These are phyloP conservation scores for Earliella scabrosa DNA, from an alignment of 1,284 basidiomycete species.

Conservation along the genomic window DNA sequence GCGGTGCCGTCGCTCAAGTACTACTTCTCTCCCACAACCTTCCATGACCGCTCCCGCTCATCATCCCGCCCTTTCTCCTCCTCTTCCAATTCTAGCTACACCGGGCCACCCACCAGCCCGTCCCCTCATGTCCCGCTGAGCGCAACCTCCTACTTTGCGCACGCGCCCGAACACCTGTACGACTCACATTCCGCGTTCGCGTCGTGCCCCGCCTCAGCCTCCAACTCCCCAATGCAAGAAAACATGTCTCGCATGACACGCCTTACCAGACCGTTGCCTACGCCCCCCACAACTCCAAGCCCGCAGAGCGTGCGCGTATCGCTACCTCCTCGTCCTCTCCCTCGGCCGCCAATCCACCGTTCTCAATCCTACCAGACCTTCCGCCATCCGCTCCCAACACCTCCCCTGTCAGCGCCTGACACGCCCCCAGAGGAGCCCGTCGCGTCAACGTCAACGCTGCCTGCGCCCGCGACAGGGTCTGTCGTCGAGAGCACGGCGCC, in stretches of 20 bases:
- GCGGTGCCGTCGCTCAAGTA: conserved; percentile 1
- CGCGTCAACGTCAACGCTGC: neutral
- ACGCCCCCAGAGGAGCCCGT: neutral
- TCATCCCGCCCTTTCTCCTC: conserved; percentile 21
- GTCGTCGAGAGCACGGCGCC: too few relatives aligned
- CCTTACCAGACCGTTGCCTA: conserved; percentile 14
- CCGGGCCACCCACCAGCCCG: neutral
- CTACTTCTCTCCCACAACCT: conserved; percentile 6
- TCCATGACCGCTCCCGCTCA: conserved; percentile 3
- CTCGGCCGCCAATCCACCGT: conserved; percentile 11
- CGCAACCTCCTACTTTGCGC: neutral
- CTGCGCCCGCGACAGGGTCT: neutral
- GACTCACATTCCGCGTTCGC: neutral
- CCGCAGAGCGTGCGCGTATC: neutral
- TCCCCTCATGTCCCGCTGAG: neutral
- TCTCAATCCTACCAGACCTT: neutral
- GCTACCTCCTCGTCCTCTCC: conserved; percentile 17
- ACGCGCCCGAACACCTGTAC: neutral
- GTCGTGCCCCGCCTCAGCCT: neutral
- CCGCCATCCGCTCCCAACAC: conserved; percentile 5
- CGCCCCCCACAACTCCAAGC: conserved; percentile 11
- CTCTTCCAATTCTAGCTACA: conserved; percentile 18
- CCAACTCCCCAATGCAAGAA: too few relatives aligned
- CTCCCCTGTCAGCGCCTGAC: neutral
- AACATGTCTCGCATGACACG: neutral